Conservation (phyloP, 495 filamentous ascomycete species). For the Cetradonia linearis region DNA sequence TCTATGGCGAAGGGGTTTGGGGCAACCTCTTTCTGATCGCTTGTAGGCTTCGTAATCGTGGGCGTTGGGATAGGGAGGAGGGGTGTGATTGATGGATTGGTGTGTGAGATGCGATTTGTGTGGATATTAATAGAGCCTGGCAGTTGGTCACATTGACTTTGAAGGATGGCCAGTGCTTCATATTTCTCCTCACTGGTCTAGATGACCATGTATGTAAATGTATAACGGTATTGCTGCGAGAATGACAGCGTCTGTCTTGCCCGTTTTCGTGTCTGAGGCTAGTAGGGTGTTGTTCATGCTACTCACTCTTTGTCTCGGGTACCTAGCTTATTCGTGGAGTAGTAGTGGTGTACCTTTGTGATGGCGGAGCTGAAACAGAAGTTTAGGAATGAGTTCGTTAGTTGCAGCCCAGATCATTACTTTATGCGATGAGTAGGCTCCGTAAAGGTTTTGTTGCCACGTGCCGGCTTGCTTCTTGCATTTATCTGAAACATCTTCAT, state of each 20-base stretch:
- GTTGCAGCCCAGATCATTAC: neutral
- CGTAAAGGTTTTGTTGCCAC: too few species aligned
- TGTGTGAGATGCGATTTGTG: neutral
- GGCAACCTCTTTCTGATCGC: neutral
- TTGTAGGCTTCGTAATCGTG: neutral
- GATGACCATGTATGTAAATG: neutral
- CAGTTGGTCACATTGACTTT: neutral
- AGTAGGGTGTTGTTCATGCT: neutral
- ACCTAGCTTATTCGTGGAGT: too few species aligned
- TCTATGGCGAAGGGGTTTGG: neutral
- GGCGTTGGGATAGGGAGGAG: neutral
- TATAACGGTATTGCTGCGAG: neutral
- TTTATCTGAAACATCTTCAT: neutral
- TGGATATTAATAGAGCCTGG: neutral
- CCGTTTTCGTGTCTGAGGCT: neutral
- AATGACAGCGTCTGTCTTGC: neutral
- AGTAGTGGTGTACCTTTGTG: neutral
- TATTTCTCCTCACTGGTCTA: too few species aligned
- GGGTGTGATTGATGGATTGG: neutral
- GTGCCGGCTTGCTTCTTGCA: neutral
- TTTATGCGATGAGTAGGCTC: neutral
- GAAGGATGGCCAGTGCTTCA: neutral
- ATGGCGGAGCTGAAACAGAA: neutral
- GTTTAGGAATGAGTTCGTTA: neutral
- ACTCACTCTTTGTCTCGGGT: too few species aligned